Percentiles rank a stretch among this genome's conserved stretches.
phyloP scores from a whole-genome alignment of 768 basidiomycete species.

The Neoboletus brunneissimus region DNA sequence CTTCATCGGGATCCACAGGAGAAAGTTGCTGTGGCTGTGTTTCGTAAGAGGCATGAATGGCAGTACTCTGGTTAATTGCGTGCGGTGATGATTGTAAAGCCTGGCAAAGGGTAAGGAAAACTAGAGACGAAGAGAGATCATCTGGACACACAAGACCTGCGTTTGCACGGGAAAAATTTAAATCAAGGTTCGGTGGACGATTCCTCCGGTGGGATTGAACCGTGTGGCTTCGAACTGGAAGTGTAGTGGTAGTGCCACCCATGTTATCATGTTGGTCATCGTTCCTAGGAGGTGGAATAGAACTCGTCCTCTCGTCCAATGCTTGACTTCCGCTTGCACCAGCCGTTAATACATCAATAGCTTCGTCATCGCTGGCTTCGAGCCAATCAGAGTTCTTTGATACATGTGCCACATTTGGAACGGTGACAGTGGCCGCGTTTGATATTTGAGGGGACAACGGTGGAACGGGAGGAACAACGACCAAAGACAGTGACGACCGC shows the following conservation, averaged over 20 bases:
- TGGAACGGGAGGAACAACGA: conserved; percentile 43
- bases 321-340: conserved; percentile 79
- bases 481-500: conserved; percentile 55
- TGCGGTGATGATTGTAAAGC: conserved; percentile 51
- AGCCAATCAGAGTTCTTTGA: conserved; percentile 68
- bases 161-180: conserved; percentile 42
- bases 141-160: conserved; percentile 35
- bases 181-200: conserved; percentile 69
- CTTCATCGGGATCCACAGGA: conserved; percentile 50
- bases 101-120: conserved; percentile 63
- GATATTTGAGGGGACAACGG: conserved; percentile 37
- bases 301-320: conserved; percentile 79
- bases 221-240: conserved; percentile 32
- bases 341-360: conserved; percentile 78
- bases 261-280: conserved; percentile 22
- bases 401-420: conserved; percentile 38
- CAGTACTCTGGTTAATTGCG: conserved; percentile 21
- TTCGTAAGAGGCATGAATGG: conserved; percentile 20
- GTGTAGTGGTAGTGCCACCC: conserved; percentile 14
- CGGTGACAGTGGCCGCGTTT: conserved; percentile 32
- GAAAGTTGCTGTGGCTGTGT: conserved; percentile 37
- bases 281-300: conserved; percentile 33
- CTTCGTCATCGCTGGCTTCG: conserved; percentile 82
- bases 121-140: conserved; percentile 60
- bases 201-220: conserved; percentile 41